Base-by-base conservation (phyloP, 495 filamentous ascomycete genomes). In the Penicillium turbatum region DNA sequence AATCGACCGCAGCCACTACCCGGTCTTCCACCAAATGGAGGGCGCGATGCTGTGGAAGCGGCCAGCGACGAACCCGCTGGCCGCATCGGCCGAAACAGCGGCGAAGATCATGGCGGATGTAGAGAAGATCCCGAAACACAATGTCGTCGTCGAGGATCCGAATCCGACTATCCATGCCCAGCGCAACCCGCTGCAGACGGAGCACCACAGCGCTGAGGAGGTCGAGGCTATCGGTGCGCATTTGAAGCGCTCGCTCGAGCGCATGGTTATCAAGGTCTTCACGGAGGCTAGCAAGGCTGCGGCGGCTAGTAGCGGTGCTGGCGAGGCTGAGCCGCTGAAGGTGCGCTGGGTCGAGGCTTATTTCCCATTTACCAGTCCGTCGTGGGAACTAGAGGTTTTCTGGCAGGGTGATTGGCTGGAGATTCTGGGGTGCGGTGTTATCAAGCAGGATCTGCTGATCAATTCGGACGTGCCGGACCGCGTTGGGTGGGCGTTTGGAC, bases 21-120 rank as follows among this genome's bases (percentile, higher is more conserved):
- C 93, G 3, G 81, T 96, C 51, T 98, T 98, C 71, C 95, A 98
- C 72, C 93, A 98, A 73, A 97, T 97, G 90, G 93, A 98, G 66
- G 95, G 90, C 12, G 92, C 92, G 7, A 78, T 85, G 57, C 84
- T 90, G 53, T 98, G 93, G 93, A 89, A 95, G 69, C 82, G 90
- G 10, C 72, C 81, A 6, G 72, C 74, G 43, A 79, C 77, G 16
- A 76, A 89, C 53, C 71, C 92, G 4, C 81, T 83, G 7, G 56
- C 70, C 19, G 51, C 64, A 16, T 64, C 72, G 0, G 35, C 60
- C 5, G 64, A 71, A 24, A 75, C 73, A 8, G 69, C 70, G 3
- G 68, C 71, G 1, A 51, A 49, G 46, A 82, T 92, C 38, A 79
- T 70, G 69, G 77, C 75, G 45, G 88, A 91, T 60, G 43, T 95